Evolutionary conservation across 306 rosid genomes (phyloP).

Genomic region (Astragalus membranaceus): DNA sequence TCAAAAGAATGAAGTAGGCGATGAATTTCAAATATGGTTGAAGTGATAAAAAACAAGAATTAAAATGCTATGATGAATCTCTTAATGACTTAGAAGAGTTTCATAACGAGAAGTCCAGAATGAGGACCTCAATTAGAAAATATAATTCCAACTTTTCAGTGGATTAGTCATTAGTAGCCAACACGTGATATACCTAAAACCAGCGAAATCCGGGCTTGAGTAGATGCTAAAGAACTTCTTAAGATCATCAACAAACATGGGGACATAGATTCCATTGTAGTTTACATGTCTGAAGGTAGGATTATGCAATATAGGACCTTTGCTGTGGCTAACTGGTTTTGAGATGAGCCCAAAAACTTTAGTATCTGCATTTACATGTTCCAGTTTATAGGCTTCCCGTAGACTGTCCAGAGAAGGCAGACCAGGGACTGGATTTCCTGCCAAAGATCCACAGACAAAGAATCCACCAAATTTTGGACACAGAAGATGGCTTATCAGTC

Average conservation of each 20-base stretch:
- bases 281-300: constrained; percentile 35
- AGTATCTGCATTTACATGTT: constrained; percentile 26
- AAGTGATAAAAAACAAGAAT: neutral
- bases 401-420: constrained; percentile 30
- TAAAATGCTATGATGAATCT: neutral
- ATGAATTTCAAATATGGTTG: neutral
- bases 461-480: constrained; percentile 43
- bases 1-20: neutral
- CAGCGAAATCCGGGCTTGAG: constrained; percentile 26
- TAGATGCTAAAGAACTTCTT: constrained; percentile 33
- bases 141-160: neutral
- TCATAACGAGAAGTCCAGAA: neutral
- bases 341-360: constrained; percentile 47
- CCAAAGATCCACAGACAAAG: constrained; percentile 32
- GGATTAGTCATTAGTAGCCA: neutral
- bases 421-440: constrained; percentile 32
- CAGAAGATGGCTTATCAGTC: constrained; percentile 42
- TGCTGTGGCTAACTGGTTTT: constrained; percentile 49
- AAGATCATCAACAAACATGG: constrained; percentile 47
- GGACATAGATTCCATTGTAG: constrained; percentile 41
- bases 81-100: neutral
- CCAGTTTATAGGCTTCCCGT: constrained; percentile 27
- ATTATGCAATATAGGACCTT: constrained; percentile 47
- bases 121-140: neutral
- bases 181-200: constrained; percentile 34